These are phyloP conservation scores for Primulina tabacum DNA, from an alignment of 257 asterid species.

Conservation along the genomic window DNA sequence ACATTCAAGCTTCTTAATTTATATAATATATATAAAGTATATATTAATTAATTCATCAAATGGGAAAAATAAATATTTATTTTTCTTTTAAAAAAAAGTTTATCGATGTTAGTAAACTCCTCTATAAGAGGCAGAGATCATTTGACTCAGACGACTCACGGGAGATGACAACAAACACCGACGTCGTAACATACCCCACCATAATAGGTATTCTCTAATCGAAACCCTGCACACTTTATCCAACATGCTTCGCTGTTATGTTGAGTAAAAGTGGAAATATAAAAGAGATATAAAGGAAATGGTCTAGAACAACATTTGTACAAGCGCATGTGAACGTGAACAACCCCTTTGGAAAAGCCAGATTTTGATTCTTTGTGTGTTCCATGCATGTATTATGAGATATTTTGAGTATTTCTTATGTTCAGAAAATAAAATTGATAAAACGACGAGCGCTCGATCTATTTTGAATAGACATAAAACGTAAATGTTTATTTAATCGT, in stretches of 20 bases:
- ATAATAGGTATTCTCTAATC: not conserved
- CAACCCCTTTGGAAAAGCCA: slow-evolving; percentile 3
- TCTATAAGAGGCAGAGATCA: no score
- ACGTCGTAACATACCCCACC: no score
- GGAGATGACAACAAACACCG: no score
- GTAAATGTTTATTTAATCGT: no score
- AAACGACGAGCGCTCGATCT: no score
- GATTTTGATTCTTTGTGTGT: not conserved
- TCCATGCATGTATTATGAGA: no score
- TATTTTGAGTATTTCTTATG: no score
- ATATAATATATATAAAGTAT: slow-evolving; percentile 7
- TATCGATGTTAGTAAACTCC: no score
- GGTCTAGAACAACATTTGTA: not conserved
- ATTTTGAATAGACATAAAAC: no score
- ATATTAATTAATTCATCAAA: not conserved
- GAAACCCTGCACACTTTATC: slow-evolving; percentile 7
- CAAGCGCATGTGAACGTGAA: slow-evolving; percentile 3
- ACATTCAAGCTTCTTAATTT: slow-evolving; percentile 2
- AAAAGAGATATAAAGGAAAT: not conserved
- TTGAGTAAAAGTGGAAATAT: slow-evolving; percentile 14
- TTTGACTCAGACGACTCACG: no score
- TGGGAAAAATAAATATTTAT: not conserved
- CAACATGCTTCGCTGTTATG: slow-evolving; percentile 9
- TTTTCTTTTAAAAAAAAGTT: no score
- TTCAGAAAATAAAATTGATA: no score